Conservation (phyloP, 1,284 basidiomycete genomes). For the Blastosporella zonata region DNA sequence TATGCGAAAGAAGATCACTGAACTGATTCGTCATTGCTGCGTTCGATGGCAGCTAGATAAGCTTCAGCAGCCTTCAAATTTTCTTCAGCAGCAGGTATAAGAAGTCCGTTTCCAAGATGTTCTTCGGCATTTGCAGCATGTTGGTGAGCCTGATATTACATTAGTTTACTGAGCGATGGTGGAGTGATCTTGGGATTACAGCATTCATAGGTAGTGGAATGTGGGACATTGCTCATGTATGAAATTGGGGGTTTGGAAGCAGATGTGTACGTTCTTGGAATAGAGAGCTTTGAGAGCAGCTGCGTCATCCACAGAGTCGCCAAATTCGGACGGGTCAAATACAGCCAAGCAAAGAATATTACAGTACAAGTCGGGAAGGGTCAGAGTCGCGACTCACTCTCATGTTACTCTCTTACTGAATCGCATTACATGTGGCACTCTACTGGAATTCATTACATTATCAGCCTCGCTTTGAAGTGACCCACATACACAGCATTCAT, state of each 20-base stretch:
- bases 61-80: slow-evolving; percentile 66
- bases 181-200: slow-evolving; percentile 25
- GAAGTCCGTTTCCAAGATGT: slow-evolving; percentile 54
- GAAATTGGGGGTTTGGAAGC: background rate
- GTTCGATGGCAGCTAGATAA: slow-evolving; percentile 66
- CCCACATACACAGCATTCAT: no score
- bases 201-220: slow-evolving; percentile 34
- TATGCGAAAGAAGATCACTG: slow-evolving; percentile 20
- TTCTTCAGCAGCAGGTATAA: slow-evolving; percentile 64
- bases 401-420: no score
- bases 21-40: slow-evolving; percentile 70
- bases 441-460: no score
- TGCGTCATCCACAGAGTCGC: no score
- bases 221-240: slow-evolving; percentile 19
- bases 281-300: background rate
- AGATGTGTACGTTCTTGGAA: background rate
- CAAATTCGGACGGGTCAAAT: no score
- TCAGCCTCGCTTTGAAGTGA: no score
- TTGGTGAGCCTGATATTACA: slow-evolving; percentile 62
- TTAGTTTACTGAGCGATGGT: slow-evolving; percentile 3
- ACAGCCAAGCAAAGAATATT: no score
- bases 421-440: no score
- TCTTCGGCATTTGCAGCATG: slow-evolving; percentile 79
- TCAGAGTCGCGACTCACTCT: no score
- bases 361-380: no score